Base-by-base conservation (phyloP, 73 alveolate species). In the Stentor roeselii region DNA sequence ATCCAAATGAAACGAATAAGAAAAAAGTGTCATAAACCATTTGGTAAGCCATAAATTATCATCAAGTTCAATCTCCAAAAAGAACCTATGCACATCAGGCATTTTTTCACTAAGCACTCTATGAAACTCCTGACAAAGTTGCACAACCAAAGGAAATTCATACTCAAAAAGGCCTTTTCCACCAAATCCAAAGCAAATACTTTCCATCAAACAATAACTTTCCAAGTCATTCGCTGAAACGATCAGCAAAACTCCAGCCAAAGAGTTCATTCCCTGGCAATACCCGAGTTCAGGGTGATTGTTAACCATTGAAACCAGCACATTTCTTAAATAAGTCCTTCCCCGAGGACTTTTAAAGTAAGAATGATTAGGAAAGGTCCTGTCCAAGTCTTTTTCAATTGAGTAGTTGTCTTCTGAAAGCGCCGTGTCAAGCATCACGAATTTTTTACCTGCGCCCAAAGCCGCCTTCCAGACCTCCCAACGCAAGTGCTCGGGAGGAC, bases 221-320 rank as follows among this genome's bases (percentile, higher is more conserved):
- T 91, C 96, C 60, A 59, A 78, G 39, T 88, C 96, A 59, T 90
- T 88, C 1, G 92, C 96, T 50, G 84, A 77, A 2, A 91, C 88
- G 6, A 91, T 75, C 59, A 91, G 76, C 30, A 91, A 30, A 41
- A 91, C 83, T 38, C 90, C 96, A 74, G 86, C 90, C 21, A 91
- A 50, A 42, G 84, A 91, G 59, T 88, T 91, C 76, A 88, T 84
- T 59, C 91, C 77, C 59, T 91, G 88, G 58, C 92, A 88, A 76
- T 91, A 91, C 3, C 94, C 92, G 34, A 88, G 90, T 78, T 91
- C 59, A 76, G 78, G 78, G 74, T 21, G 39, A 14, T n/a, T n/a
- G 6, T 27, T 76, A 35, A 41, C 15, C 36, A 21, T 76, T 41
- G 59, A 37, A 21, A 39, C 1, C 1, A 76, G 74, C 39, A 21